Percentiles rank a stretch among this genome's conserved stretches.
These are phyloP conservation scores for Colletotrichum somersetense DNA, from an alignment of 2,329 filamentous ascomycete species.

Conservation along the genomic window DNA sequence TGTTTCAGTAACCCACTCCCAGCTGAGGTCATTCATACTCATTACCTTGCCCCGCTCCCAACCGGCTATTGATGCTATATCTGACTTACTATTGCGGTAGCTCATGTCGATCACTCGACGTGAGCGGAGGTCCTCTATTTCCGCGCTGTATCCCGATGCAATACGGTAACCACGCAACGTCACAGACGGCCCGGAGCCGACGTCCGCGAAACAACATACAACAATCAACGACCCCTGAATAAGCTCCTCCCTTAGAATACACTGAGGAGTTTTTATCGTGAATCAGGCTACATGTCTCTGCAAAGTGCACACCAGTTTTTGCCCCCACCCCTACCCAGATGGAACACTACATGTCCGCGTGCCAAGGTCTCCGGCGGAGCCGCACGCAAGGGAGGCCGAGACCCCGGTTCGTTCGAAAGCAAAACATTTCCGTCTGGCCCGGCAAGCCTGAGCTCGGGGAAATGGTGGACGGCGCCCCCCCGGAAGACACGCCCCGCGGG, in stretches of 20 bases:
- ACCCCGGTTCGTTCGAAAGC: neutral
- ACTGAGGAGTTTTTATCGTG: neutral
- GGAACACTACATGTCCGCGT: neutral
- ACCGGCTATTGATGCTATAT: neutral
- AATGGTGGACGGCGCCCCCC: neutral
- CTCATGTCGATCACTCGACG: neutral
- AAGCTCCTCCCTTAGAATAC: slow-evolving; percentile 11
- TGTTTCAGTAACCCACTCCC: neutral
- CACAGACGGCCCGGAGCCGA: neutral
- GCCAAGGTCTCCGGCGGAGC: neutral
- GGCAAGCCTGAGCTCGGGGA: neutral
- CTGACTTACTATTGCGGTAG: neutral
- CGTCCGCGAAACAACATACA: no score
- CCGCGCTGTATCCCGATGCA: neutral
- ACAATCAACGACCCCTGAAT: neutral
- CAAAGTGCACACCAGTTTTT: neutral
- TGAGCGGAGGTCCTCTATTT: neutral
- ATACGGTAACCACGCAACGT: neutral
- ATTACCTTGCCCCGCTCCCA: neutral
- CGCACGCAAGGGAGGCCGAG: slow-evolving; percentile 7
- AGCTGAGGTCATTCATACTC: neutral
- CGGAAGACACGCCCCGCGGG: neutral
- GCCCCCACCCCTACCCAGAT: neutral
- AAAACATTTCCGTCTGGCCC: neutral
- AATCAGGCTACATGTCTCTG: neutral